These are phyloP conservation scores for Boletus tomentosulus DNA, from an alignment of 768 basidiomycete species.

Conservation along the genomic window DNA sequence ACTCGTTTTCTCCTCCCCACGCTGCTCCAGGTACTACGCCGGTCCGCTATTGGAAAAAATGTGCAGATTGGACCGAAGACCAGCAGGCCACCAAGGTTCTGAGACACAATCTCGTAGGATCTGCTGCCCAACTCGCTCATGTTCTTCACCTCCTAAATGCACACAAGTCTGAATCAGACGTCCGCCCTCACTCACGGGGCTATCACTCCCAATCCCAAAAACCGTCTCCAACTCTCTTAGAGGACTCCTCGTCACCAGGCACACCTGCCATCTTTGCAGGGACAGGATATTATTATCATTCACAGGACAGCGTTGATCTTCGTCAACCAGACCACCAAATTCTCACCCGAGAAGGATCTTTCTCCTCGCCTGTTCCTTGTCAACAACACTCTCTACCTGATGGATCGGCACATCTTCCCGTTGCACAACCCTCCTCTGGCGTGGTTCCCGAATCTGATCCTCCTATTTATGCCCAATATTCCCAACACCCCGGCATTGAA, in stretches of 20 bases:
- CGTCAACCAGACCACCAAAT: constrained; percentile 15
- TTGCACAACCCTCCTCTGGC: constrained; percentile 8
- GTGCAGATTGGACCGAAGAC: constrained; percentile 75
- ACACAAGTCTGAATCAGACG: constrained; percentile 29
- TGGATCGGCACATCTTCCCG: constrained; percentile 8
- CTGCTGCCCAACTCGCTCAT: constrained; percentile 55
- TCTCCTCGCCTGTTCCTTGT: constrained; percentile 16
- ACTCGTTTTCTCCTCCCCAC: constrained; percentile 37
- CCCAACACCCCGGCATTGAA: constrained; percentile 4
- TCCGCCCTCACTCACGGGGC: constrained; percentile 35
- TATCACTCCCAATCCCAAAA: constrained; percentile 30
- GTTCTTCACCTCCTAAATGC: constrained; percentile 46
- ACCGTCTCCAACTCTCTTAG: constrained; percentile 30
- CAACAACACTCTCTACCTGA: constrained; percentile 12
- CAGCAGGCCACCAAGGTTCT: constrained; percentile 62
- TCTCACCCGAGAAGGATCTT: constrained; percentile 29
- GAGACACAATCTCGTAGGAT: constrained; percentile 62
- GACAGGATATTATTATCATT: constrained; percentile 30
- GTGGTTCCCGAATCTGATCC: constrained; percentile 9
- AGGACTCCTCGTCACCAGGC: constrained; percentile 36
- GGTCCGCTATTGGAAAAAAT: constrained; percentile 53
- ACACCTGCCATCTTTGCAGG: constrained; percentile 30
- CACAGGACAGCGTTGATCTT: constrained; percentile 17
- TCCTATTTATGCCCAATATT: constrained; percentile 15
- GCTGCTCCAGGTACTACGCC: constrained; percentile 27